Base-by-base conservation (phyloP, 306 rosid species). In the Rosa multiflora region DNA sequence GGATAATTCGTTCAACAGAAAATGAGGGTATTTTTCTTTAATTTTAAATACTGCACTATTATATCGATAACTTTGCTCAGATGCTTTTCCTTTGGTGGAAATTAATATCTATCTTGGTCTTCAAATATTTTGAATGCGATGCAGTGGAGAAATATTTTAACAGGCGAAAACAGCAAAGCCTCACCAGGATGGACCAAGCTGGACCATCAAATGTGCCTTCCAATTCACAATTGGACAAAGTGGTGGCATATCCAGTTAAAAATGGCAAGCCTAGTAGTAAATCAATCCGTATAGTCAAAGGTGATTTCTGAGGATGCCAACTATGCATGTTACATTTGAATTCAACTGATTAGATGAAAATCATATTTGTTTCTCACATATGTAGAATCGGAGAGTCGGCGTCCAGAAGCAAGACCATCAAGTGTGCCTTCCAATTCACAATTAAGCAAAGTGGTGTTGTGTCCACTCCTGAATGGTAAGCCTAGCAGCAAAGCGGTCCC, bases 81-180 rank as follows among this genome's bases (percentile, higher is more conserved):
- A 39, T 72, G 37, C 46, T 66, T 26, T 55, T 64, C 51, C 43
- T 11, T 9, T 29, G 46, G 66, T 43, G 32, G 32, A 72, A 23
- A 21, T 44, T 52, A 59, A 81, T 73, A 80, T 53, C 32, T 29
- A 20, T 11, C 42, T 32, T 64, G 59, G 3, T 56, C 20, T 29
- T 76, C 64, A 73, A 83, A 72, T 32, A 32, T 71, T 70, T 72
- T 78, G 76, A 49, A 73, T 81, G 70, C 82, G 75, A 76, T 86
- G 84, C 86, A 91, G 92, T 88, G 76, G 89, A 82, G 73, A 63
- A 61, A 32, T 85, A 85, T 72, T 91, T 91, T 46, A 91, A 89
- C 80, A 68, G 4, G 84, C 81, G 73, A 44, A 61, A 48, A 76
- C 46, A 59, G 69, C 69, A 26, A 70, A 76, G 66, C 71, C 56